Evolutionary conservation across 192 early-diverging fungal genomes (phyloP).

Genomic region (Coemansia sp.): DNA sequence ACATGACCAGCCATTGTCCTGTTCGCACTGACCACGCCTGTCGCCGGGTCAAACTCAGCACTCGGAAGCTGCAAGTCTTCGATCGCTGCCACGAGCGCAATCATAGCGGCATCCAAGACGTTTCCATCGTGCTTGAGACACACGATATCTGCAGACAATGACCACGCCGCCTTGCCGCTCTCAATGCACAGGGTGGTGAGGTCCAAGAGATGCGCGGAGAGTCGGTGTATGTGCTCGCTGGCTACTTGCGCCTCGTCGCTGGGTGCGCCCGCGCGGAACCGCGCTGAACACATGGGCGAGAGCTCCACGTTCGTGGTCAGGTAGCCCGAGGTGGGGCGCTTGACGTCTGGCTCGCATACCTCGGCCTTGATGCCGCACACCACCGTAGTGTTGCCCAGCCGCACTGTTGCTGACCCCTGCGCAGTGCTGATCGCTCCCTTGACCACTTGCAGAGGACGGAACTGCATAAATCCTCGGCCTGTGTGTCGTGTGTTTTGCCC

Average conservation of each 20-base stretch:
- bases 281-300: slow-evolving; percentile 86
- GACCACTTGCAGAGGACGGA: slow-evolving; percentile 63
- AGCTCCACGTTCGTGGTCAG: slow-evolving; percentile 94
- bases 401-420: slow-evolving; percentile 85
- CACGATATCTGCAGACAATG: slow-evolving; percentile 85
- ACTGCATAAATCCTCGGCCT: slow-evolving; percentile 72
- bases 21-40: slow-evolving; percentile 66
- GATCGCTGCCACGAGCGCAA: slow-evolving; percentile 81
- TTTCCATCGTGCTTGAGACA: slow-evolving; percentile 93
- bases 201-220: slow-evolving; percentile 57
- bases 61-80: slow-evolving; percentile 73
- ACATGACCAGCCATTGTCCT: slow-evolving; percentile 13
- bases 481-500: slow-evolving; percentile 79
- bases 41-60: slow-evolving; percentile 65
- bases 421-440: slow-evolving; percentile 76
- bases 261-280: slow-evolving; percentile 85
- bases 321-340: slow-evolving; percentile 72
- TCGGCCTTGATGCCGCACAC: slow-evolving; percentile 96
- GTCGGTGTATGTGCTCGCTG: slow-evolving; percentile 74
- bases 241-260: slow-evolving; percentile 79
- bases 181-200: slow-evolving; percentile 73
- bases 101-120: slow-evolving; percentile 82
- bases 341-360: slow-evolving; percentile 78
- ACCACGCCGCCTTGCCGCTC: slow-evolving; percentile 81
- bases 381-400: slow-evolving; percentile 86